phyloP scores from a whole-genome alignment of 1,284 basidiomycete species.

The Boletus sp. region DNA sequence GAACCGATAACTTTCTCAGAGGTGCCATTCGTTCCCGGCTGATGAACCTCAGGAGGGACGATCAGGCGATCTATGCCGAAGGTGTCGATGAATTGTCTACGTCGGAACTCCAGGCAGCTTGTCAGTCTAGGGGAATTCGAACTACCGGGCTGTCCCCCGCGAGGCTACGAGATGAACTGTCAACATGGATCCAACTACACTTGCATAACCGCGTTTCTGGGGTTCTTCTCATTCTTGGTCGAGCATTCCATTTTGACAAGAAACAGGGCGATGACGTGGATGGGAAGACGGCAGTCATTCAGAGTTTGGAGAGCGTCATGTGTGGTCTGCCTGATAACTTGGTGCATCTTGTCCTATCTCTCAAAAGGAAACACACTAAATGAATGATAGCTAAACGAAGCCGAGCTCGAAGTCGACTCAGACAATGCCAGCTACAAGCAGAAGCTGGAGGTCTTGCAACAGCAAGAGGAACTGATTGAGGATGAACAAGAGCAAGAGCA shows the following conservation, averaged over 20 bases:
- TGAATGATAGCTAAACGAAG: conserved; percentile 81
- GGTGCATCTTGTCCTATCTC: conserved; percentile 50
- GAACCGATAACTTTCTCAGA: conserved; percentile 98
- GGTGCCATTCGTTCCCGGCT: conserved; percentile 91
- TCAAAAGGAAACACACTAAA: neutral
- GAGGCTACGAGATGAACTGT: conserved; percentile 84
- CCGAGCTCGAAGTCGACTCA: conserved; percentile 93
- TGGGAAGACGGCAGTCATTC: conserved; percentile 75
- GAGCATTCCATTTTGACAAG: conserved; percentile 94
- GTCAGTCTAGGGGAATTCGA: conserved; percentile 93
- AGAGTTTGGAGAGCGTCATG: conserved; percentile 88
- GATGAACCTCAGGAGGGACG: conserved; percentile 86
- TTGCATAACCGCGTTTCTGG: conserved; percentile 89
- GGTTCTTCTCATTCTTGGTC: conserved; percentile 89
- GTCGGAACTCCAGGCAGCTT: conserved; percentile 89
- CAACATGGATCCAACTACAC: conserved; percentile 95
- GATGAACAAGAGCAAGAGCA: conserved; percentile 98
- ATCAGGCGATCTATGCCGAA: conserved; percentile 90
- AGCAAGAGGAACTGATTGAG: conserved; percentile 99
- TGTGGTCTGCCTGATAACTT: conserved; percentile 94
- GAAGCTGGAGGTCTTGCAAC: conserved; percentile 95
- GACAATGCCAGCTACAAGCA: conserved; percentile 97
- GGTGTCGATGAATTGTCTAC: conserved; percentile 91
- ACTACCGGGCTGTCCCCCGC: conserved; percentile 85
- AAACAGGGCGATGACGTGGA: conserved; percentile 74